These are phyloP conservation scores for Tetrapisispora arboricola DNA, from an alignment of 805 yeast genomes.

Conservation along the genomic window DNA sequence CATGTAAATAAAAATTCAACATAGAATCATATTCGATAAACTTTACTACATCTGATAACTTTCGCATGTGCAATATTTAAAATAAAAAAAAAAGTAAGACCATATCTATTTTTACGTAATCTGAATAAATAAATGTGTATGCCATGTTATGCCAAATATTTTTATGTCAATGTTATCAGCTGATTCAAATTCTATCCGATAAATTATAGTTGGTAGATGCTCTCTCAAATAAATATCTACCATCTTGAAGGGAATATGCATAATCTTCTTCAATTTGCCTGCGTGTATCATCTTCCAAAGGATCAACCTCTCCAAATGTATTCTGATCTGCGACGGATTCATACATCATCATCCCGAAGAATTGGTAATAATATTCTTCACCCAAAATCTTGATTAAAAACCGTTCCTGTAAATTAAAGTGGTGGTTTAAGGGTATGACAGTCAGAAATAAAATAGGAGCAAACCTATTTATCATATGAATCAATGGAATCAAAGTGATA, in stretches of 20 bases:
- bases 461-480: conserved; percentile 18
- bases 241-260: conserved; percentile 28
- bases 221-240: conserved; percentile 25
- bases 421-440: conserved; percentile 18
- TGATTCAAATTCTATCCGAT: conserved; percentile 1
- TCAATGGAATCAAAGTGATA: conserved; percentile 22
- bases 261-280: conserved; percentile 35
- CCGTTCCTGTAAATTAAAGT: conserved; percentile 23
- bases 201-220: conserved; percentile 16
- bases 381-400: conserved; percentile 22
- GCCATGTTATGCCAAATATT: not conserved
- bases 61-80: too few species aligned
- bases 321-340: conserved; percentile 13
- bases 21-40: not conserved
- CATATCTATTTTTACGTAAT: not conserved
- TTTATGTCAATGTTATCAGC: not conserved
- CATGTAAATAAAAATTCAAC: not conserved
- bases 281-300: conserved; percentile 5
- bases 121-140: not conserved
- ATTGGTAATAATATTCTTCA: conserved; percentile 27
- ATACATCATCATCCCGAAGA: conserved; percentile 26
- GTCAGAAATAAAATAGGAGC: conserved; percentile 22
- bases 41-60: too few species aligned
- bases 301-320: conserved; percentile 10
- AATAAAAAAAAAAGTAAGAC: too few species aligned